Evolutionary conservation across 352 stramenopile species (phyloP), one percentile per base, ranked within the genome.

Genomic region (Discostella stelligera): DNA sequence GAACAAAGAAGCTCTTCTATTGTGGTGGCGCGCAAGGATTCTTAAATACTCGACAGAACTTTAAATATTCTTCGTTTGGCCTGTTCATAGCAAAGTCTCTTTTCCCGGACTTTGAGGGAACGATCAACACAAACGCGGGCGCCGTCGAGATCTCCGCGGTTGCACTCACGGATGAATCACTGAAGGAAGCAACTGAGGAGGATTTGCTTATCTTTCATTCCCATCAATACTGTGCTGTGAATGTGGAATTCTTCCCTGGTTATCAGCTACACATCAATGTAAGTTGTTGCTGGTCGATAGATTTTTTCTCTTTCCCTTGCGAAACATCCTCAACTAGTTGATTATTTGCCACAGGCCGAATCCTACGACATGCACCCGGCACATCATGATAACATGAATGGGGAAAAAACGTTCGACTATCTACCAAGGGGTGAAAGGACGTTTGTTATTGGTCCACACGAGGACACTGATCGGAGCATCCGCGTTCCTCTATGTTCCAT

Each of bases 191-290:
- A 32, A 79, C 66, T 14, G 23, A 37, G 25, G 44, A 69, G 7
- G 77, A 84, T 74, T 66, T 84, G 23, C 66, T 84, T 11, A 81
- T 84, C 25, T 52, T 82, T 30, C 77, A 84, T 46, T 82, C 73
- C 25, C 77, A 84, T 50, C 77, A 84, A 53, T 66, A 61, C 53
- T 84, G 77, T 62, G 55, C 78, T 27, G 60, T 84, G 10, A n/a
- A 54, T 37, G 30, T 82, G 8, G 30, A 75, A 76, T 48, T 21
- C 3, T 84, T 84, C 25, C 77, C 77, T 63, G 77, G 77, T 10
- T 23, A 11, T 58, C 71, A 84, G 71, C 56, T 84, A 0, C 77
- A 84, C 27, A 68, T 84, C 49, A 84, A 84, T 79, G 76, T 74
- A 74, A 74, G 72, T 39, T 6, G 6, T 39, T n/a, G 23, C 49